Conservation (phyloP, 108 stramenopile species). For the Skeletonema potamos region DNA sequence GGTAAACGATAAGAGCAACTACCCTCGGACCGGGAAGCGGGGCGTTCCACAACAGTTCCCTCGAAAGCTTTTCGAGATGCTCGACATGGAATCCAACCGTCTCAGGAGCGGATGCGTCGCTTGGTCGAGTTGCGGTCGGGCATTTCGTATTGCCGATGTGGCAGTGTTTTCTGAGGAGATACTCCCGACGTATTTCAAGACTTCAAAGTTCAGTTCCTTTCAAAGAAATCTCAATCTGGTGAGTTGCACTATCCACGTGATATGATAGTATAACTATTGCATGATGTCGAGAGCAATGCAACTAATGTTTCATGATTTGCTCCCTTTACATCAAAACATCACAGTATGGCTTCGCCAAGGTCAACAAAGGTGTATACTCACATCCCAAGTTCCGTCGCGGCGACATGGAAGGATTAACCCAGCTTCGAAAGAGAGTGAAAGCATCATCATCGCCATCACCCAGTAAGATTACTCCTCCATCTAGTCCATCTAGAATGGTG, state of each 20-base stretch:
- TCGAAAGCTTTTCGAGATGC: constrained; percentile 79
- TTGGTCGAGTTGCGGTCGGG: constrained; percentile 80
- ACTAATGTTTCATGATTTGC: neutral
- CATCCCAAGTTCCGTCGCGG: constrained; percentile 71
- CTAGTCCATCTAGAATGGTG: neutral
- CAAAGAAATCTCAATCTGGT: constrained; percentile 92
- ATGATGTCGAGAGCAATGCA: constrained; percentile 1
- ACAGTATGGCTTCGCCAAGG: constrained; percentile 85
- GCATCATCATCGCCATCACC: neutral
- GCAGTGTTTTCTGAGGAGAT: constrained; percentile 64
- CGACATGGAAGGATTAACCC: constrained; percentile 48
- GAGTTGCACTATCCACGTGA: constrained; percentile 23
- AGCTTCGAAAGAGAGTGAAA: constrained; percentile 57
- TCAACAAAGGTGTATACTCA: constrained; percentile 79
- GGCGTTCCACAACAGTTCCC: constrained; percentile 89
- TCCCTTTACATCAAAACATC: neutral
- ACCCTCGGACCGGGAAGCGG: constrained; percentile 82
- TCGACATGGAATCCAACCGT: constrained; percentile 60
- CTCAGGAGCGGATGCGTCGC: constrained; percentile 27
- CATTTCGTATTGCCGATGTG: constrained; percentile 79
- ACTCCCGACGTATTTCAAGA: constrained; percentile 88
- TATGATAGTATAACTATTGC: neutral
- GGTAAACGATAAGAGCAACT: constrained; percentile 1
- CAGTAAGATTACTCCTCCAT: neutral
- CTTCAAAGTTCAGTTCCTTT: constrained; percentile 89